Base-by-base conservation (phyloP, 352 stramenopile genomes). In the Phytopythium boreale region DNA sequence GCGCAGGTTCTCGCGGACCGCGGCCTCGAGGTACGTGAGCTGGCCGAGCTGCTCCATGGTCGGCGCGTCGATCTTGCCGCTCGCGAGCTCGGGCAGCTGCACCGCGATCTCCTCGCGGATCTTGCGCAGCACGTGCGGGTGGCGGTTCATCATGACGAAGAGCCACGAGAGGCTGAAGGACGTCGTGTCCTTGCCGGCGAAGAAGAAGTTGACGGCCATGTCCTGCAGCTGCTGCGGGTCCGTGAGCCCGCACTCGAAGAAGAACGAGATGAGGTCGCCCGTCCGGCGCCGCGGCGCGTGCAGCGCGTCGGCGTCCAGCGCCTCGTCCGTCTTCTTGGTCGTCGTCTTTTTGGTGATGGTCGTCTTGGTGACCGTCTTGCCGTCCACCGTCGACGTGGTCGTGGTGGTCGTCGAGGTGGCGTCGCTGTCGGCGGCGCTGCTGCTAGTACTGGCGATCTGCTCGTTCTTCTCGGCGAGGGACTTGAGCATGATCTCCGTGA, bases 121-220 rank as follows among this genome's bases (percentile, higher is more conserved):
- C 24, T 75, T 71, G 22, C 44, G 55, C 6, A 84, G 49, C 9
- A 90, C 75, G 4, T 73, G 37, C 5, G 84, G 88, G 36, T 95
- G 68, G 4, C 77, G 77, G 37, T 85, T 87, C 66, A 96, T 84
- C 74, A 92, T 86, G 47, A 93, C 69, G 26, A 96, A 55, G 49
- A 92, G 84, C 79, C 84, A 96, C 24, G 72, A 67, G 39, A 96
- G 67, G 20, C 69, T 84, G 43, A 76, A 77, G 5, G 87, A 80
- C 17, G 85, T 91, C 11, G 88, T 93, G 58, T 92, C 87, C 6
- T 87, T 80, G 14, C 86, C 82, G 1, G 79, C 86, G 10, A 88
- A 75, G 57, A 96, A 80, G 59, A 95, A 93, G 61, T 85, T 92
- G 29, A 93, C 64, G 12, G 84, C 76, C 61, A 94, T 87, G 68